phyloP scores from a whole-genome alignment of 257 asterid species.

The Scutellaria minor region DNA sequence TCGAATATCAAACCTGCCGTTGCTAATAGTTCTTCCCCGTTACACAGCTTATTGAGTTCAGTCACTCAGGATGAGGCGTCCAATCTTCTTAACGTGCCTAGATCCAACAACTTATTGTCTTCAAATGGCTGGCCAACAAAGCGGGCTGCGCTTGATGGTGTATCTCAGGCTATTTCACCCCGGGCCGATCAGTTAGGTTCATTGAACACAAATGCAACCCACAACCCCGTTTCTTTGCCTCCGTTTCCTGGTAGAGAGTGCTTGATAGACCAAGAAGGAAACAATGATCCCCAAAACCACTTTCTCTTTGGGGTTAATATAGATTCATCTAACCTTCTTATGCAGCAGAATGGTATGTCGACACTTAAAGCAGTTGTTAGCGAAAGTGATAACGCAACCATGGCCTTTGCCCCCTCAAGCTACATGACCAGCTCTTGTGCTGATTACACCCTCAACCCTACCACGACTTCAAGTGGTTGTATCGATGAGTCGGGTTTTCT shows the following conservation, averaged over 20 bases:
- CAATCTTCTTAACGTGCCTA: slow-evolving; percentile 45
- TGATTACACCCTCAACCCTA: slow-evolving; percentile 52
- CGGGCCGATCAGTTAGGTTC: slow-evolving; percentile 45
- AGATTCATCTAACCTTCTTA: slow-evolving; percentile 60
- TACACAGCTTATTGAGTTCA: slow-evolving; percentile 58
- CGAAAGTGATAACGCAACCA: slow-evolving; percentile 46
- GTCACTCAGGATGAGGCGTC: slow-evolving; percentile 54
- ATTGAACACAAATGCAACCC: slow-evolving; percentile 39
- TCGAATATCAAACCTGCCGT: slow-evolving; percentile 42
- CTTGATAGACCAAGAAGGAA: slow-evolving; percentile 58
- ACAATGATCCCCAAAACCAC: slow-evolving; percentile 64
- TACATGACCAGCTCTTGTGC: slow-evolving; percentile 55
- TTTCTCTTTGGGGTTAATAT: slow-evolving; percentile 68
- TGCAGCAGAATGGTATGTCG: slow-evolving; percentile 59
- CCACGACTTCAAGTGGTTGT: slow-evolving; percentile 49
- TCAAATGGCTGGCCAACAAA: slow-evolving; percentile 66
- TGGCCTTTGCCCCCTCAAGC: slow-evolving; percentile 57
- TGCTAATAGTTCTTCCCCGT: slow-evolving; percentile 49
- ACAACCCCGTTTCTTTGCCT: slow-evolving; percentile 58
- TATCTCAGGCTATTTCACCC: slow-evolving; percentile 37
- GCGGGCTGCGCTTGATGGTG: slow-evolving; percentile 60
- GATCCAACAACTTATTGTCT: slow-evolving; percentile 50
- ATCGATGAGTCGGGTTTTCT: slow-evolving; percentile 56
- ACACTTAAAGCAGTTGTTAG: slow-evolving; percentile 55
- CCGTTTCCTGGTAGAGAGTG: slow-evolving; percentile 76